Evolutionary conservation across 805 yeast genomes (phyloP), one percentile per base, ranked within the genome.

Genomic region (Zygotorulaspora danielsina): DNA sequence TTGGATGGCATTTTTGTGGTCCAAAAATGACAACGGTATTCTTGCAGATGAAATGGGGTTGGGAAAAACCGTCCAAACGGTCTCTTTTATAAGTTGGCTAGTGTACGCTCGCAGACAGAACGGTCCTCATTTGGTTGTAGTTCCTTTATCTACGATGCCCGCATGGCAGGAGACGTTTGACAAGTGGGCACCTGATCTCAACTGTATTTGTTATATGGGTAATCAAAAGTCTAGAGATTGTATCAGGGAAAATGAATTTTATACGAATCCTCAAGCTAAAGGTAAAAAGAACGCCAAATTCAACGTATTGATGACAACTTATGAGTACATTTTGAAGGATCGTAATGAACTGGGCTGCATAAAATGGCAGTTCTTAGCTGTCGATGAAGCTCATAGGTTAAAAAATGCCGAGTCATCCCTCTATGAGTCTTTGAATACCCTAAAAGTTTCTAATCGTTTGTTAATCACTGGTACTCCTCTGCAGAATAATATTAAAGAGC

Each of bases 1-100:
- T 64, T 93, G 99, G 99, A 93, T 93, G 98, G 98, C 98, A 0
- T 93, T 90, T 61, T 69, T 93, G 45, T 93, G 98, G 98, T 86
- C 96, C 3, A 77, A 97, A 55, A 86, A 90, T 63, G 97, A 93
- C 66, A 93, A 93, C 63, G 97, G 98, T 40, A 93, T 93, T 36
- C 69, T 93, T 29, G 98, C 98, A 4, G 98, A 93, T 69, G 98
- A 93, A 64, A 93, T 93, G 98, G 98, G 98, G 39, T 73, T 93
- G 39, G 98, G 98, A 48, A 93, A 93, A 59, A 93, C 98, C 7
- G 96, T 93, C 11, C 98, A 93, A 65, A 93, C 97, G 0, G 96
- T 93, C 10, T 76, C 96, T 2, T 93, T 93, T 57, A 69, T 93
- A 48, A 84, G 96, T 32, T 93, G 98, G 97, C 73, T 93, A 36